phyloP scores from a whole-genome alignment of 495 filamentous ascomycete genomes.

The Penicillium crystallinum region DNA sequence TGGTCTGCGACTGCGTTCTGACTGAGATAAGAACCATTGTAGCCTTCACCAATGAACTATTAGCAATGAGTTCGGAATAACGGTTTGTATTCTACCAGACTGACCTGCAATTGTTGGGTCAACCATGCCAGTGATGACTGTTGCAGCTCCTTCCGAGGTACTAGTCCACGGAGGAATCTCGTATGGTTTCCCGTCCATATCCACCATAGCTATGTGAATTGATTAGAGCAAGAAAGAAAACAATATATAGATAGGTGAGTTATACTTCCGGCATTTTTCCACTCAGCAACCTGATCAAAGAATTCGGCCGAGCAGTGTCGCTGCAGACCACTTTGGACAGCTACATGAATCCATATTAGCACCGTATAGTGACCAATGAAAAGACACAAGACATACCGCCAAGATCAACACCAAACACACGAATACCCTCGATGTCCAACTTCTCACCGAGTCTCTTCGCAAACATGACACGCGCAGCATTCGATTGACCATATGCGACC shows the following conservation, averaged over 20 bases:
- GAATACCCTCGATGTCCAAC: too few species aligned
- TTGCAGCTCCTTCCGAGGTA: conserved; percentile 18
- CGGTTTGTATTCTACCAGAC: neutral
- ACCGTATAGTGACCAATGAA: too few species aligned
- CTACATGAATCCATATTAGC: too few species aligned
- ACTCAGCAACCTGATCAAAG: conserved; percentile 3
- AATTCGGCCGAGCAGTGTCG: too few species aligned
- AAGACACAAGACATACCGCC: too few species aligned
- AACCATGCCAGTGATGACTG: conserved; percentile 20
- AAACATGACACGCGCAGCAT: too few species aligned
- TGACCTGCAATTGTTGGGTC: conserved; percentile 18
- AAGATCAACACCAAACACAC: too few species aligned
- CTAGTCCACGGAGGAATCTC: conserved; percentile 10
- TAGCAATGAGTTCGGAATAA: neutral
- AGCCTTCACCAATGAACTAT: neutral
- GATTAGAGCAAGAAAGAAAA: neutral
- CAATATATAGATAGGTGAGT: too few species aligned
- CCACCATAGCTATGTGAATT: conserved; percentile 3
- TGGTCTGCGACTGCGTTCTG: conserved; percentile 16
- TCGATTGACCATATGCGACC: too few species aligned
- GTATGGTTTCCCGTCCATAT: conserved; percentile 12
- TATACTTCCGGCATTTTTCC: conserved; percentile 13
- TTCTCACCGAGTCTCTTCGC: too few species aligned
- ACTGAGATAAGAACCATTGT: conserved; percentile 10
- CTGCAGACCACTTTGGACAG: too few species aligned